Evolutionary conservation across 768 basidiomycete species (phyloP).

Genomic region (Lactarius evosmus): DNA sequence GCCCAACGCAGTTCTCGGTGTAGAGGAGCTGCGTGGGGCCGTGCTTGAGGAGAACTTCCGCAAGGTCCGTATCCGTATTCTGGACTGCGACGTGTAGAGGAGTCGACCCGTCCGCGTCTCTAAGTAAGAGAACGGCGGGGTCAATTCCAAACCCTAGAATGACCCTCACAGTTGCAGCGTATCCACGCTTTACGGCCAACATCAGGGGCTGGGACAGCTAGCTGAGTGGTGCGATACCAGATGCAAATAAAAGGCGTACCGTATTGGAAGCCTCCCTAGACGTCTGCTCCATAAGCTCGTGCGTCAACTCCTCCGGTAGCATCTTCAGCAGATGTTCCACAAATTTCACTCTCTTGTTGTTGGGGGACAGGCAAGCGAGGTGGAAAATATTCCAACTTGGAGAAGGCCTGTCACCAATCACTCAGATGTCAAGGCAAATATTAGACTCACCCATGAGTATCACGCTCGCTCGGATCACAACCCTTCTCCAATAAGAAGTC

Average conservation of each 20-base stretch:
- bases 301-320: slow-evolving; percentile 49
- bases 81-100: slow-evolving; percentile 50
- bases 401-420: neutral
- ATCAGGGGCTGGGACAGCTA: slow-evolving; percentile 46
- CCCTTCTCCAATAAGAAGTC: slow-evolving; percentile 51
- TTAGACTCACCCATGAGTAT: slow-evolving; percentile 44
- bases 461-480: slow-evolving; percentile 43
- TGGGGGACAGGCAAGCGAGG: slow-evolving; percentile 37
- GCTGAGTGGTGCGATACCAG: neutral
- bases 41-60: slow-evolving; percentile 39
- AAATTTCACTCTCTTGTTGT: slow-evolving; percentile 30
- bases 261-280: slow-evolving; percentile 48
- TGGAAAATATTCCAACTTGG: slow-evolving; percentile 59
- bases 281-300: slow-evolving; percentile 44
- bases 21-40: slow-evolving; percentile 41
- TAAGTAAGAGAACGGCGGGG: slow-evolving; percentile 36
- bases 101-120: slow-evolving; percentile 49
- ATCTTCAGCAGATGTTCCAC: slow-evolving; percentile 47
- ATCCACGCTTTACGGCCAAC: slow-evolving; percentile 43
- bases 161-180: slow-evolving; percentile 33
- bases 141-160: slow-evolving; percentile 41
- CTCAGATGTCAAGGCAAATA: neutral
- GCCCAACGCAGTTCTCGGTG: slow-evolving; percentile 45
- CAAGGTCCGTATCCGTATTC: slow-evolving; percentile 36
- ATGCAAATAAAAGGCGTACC: slow-evolving; percentile 34